Evolutionary conservation across 2,329 filamentous ascomycete species (phyloP).

Genomic region (Fusarium sarcochroum): DNA sequence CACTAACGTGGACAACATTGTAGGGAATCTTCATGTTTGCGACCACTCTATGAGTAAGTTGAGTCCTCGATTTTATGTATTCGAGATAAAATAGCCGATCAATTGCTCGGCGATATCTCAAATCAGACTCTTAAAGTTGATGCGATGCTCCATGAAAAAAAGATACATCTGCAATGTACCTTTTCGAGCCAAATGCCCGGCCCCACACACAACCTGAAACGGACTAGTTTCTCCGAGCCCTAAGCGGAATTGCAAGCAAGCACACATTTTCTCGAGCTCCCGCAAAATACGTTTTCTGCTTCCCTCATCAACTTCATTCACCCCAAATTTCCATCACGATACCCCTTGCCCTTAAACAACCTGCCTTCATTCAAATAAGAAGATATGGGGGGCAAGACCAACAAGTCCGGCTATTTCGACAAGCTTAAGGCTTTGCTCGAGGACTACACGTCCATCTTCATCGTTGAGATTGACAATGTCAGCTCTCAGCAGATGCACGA

Average conservation of each 20-base stretch:
- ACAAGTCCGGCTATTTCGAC: slow-evolving; percentile 98
- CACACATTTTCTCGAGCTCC: slow-evolving; percentile 49
- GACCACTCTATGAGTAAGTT: neutral
- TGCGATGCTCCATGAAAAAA: slow-evolving; percentile 47
- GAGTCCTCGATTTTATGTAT: neutral
- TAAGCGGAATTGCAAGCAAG: slow-evolving; percentile 49
- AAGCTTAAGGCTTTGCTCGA: slow-evolving; percentile 99
- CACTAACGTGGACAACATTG: slow-evolving; percentile 70
- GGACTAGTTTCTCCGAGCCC: slow-evolving; percentile 55
- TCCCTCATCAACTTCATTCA: slow-evolving; percentile 39
- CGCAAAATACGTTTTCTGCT: slow-evolving; percentile 17
- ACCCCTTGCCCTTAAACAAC: slow-evolving; percentile 92
- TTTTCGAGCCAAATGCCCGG: slow-evolving; percentile 6
- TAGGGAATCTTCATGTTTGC: slow-evolving; percentile 70
- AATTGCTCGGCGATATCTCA: slow-evolving; percentile 20
- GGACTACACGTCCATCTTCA: slow-evolving; percentile 98
- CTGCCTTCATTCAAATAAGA: slow-evolving; percentile 91
- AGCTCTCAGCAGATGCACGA: slow-evolving; percentile 99
- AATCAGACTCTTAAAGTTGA: slow-evolving; percentile 41
- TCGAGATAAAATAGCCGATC: slow-evolving; percentile 13
- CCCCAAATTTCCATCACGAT: slow-evolving; percentile 47
- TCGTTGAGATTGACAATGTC: slow-evolving; percentile 99
- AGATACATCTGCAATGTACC: slow-evolving; percentile 54
- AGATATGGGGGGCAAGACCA: slow-evolving; percentile 99
- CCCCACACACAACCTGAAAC: slow-evolving; percentile 29